Base-by-base conservation (phyloP, 441 rosid species). In the Lepidium campestre region DNA sequence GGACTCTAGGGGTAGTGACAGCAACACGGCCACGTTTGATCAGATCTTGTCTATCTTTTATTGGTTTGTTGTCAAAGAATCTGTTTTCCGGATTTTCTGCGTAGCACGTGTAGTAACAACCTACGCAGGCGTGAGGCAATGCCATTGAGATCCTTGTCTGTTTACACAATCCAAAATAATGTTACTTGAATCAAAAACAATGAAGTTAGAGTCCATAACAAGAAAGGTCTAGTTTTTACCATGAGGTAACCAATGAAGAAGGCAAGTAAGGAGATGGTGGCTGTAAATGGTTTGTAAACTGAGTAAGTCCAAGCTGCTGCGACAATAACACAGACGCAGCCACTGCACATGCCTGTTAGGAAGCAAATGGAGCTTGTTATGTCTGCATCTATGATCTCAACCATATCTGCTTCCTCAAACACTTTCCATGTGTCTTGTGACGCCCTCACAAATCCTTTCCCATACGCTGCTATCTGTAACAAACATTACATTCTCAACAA, bases 71-170 rank as follows among this genome's bases (percentile, higher is more conserved):
- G 41, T 86, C 99, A 11, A 89, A 91, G 44, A 94, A 67, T 73
- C 90, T 82, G 78, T 71, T 88, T 1, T 79, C 82, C 1, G 98
- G 89, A 77, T 83, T 91, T 57, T 91, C 98, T 0, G 99, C 96
- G 12, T 89, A 94, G 84, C 98, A 94, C 11, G 80, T 88, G 62
- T 91, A 91, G 83, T 89, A 94, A 74, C 99, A 88, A 72, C 93
- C 83, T 78, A 89, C 97, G 48, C 97, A 94, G 34, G 98, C 99
- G 42, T 89, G 93, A 7, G 97, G 96, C 82, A 91, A 49, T 71
- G 97, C 99, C 99, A 91, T 94, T n/a, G 97, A 84, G 52, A 94
- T 94, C 84, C 98, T 89, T 0, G 96, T 87, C 98, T 94, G 93
- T 65, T 22, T 12, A 9, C 63, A 65, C 67, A 62, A 57, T 48